Percentiles rank a stretch among this genome's conserved stretches.
Evolutionary conservation across 2,329 filamentous ascomycete species (phyloP).

Genomic region (Trichoderma guizhouense): DNA sequence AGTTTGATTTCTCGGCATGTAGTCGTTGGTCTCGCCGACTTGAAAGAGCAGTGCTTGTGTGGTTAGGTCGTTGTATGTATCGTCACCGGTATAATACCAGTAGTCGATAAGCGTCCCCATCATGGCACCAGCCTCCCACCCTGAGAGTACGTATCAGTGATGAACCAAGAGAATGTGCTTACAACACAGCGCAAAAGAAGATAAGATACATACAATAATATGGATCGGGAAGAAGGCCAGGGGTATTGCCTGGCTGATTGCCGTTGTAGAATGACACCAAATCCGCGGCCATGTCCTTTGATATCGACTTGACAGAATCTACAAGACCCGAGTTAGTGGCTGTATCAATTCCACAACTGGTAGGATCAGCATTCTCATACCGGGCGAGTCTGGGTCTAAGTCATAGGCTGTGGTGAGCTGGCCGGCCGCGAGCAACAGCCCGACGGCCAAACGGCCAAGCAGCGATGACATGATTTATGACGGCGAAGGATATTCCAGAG

Average conservation of each 20-base stretch:
- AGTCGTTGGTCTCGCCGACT: conserved; percentile 68
- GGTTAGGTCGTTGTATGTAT: conserved; percentile 65
- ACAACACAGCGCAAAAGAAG: neutral
- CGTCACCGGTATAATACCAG: conserved; percentile 78
- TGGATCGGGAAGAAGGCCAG: conserved; percentile 50
- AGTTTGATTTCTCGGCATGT: conserved; percentile 73
- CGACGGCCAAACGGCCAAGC: conserved; percentile 24
- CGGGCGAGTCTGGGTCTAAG: conserved; percentile 36
- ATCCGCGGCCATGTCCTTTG: conserved; percentile 50
- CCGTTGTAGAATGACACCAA: conserved; percentile 45
- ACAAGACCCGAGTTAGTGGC: neutral
- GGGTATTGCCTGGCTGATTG: conserved; percentile 47
- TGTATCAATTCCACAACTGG: neutral
- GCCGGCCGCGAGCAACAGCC: conserved; percentile 27
- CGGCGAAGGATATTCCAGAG: neutral
- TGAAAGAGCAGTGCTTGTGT: conserved; percentile 70
- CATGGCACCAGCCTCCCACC: conserved; percentile 75
- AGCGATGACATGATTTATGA: conserved; percentile 27
- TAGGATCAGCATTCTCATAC: conserved; percentile 24
- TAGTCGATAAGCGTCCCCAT: conserved; percentile 72
- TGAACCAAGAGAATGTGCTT: neutral
- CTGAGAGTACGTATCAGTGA: conserved; percentile 29
- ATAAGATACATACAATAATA: conserved; percentile 50
- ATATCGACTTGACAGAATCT: conserved; percentile 50
- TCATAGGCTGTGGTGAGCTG: conserved; percentile 33